phyloP scores from a whole-genome alignment of 1,284 basidiomycete species.

The Schizophyllum amplum region DNA sequence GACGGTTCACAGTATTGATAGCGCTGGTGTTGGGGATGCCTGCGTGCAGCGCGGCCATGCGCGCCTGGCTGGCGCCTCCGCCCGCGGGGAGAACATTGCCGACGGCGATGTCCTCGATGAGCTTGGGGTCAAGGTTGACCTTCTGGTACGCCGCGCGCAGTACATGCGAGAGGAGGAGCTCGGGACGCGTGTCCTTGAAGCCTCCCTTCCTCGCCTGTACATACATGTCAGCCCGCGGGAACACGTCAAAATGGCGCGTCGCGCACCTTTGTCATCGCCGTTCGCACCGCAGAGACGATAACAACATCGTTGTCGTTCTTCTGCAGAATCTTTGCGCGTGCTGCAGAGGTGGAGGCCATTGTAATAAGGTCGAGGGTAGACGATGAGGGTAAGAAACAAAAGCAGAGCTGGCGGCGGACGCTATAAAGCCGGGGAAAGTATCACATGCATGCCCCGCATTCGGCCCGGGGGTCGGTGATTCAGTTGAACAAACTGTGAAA shows the following conservation, averaged over 20 bases:
- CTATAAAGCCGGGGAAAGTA: not conserved
- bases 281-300: slow-evolving; percentile 82
- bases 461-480: no score
- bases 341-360: not conserved
- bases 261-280: slow-evolving; percentile 81
- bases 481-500: no score
- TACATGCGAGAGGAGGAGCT: slow-evolving; percentile 82
- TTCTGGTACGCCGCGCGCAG: slow-evolving; percentile 66
- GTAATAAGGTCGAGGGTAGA: not conserved
- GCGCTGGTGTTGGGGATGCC: slow-evolving; percentile 82
- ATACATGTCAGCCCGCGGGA: slow-evolving; percentile 3
- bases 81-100: slow-evolving; percentile 93
- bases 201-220: slow-evolving; percentile 80
- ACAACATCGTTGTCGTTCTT: slow-evolving; percentile 76
- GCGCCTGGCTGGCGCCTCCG: slow-evolving; percentile 84
- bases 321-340: slow-evolving; percentile 26
- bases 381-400: not conserved
- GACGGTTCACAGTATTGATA: slow-evolving; percentile 88
- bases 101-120: slow-evolving; percentile 86
- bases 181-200: slow-evolving; percentile 89
- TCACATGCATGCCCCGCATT: not conserved
- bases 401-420: not conserved
- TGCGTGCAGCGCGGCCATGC: slow-evolving; percentile 90
- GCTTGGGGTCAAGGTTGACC: slow-evolving; percentile 65
- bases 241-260: not conserved